A percentile compares a stretch with the other conserved stretches of the same genome.
These are phyloP conservation scores for Yamadazyma conglobata DNA, from an alignment of 1,139 yeast species.

Conservation along the genomic window DNA sequence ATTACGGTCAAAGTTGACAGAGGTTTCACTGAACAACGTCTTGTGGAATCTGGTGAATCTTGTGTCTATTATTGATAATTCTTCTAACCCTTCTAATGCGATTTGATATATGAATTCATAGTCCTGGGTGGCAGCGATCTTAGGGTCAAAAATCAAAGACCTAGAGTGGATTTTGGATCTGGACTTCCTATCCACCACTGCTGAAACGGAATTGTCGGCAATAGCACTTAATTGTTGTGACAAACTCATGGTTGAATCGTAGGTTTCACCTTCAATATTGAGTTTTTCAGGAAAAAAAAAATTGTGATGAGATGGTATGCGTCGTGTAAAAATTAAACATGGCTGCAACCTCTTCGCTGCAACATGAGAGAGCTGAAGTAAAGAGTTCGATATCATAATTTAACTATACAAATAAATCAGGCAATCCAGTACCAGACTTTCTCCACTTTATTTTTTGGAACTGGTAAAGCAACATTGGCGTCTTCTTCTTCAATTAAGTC, in stretches of 20 bases:
- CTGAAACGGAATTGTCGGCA: constrained; percentile 62
- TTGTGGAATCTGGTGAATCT: constrained; percentile 66
- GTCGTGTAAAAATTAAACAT: no score
- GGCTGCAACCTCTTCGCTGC: no score
- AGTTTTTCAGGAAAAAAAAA: constrained; percentile 3
- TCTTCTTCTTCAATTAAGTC: constrained; percentile 42
- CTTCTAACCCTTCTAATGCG: constrained; percentile 74
- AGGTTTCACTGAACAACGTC: constrained; percentile 77
- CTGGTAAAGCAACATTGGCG: constrained; percentile 23
- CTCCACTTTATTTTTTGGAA: constrained; percentile 33
- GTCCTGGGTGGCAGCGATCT: constrained; percentile 90
- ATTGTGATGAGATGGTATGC: constrained; percentile 10
- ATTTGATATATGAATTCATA: constrained; percentile 74
- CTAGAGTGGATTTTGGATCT: constrained; percentile 85
- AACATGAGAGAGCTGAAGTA: not conserved
- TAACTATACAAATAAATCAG: no score
- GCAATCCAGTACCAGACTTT: constrained; percentile 41
- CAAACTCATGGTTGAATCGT: constrained; percentile 46
- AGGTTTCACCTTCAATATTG: no score
- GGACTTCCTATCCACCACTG: constrained; percentile 81
- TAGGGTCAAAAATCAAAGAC: constrained; percentile 82
- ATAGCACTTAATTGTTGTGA: constrained; percentile 80
- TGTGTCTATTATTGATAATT: constrained; percentile 66
- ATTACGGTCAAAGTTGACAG: constrained; percentile 74
- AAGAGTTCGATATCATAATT: not conserved